Conservation (phyloP, 2,329 filamentous ascomycete genomes). For the Penicillium frequentans region DNA sequence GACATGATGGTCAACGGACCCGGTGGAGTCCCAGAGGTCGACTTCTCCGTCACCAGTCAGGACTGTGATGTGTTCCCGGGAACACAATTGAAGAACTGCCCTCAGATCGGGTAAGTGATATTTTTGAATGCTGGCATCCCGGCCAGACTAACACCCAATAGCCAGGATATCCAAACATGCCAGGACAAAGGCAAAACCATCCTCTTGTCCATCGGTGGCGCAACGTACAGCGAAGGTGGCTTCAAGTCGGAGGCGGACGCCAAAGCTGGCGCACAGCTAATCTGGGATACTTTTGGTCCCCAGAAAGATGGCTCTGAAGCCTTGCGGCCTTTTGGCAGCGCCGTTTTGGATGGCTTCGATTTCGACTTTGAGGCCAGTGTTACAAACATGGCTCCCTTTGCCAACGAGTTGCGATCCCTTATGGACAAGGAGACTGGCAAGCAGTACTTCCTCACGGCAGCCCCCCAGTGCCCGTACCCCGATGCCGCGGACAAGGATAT, state of each 20-base stretch:
- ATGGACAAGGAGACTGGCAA: slow-evolving; percentile 56
- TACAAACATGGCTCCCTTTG: slow-evolving; percentile 63
- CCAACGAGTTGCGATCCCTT: slow-evolving; percentile 53
- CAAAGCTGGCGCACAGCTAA: slow-evolving; percentile 56
- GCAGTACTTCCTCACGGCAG: slow-evolving; percentile 61
- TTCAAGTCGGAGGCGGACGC: slow-evolving; percentile 59
- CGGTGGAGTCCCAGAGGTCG: slow-evolving; percentile 53
- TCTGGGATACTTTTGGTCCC: slow-evolving; percentile 74
- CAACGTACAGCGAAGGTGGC: slow-evolving; percentile 68
- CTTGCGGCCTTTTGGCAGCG: slow-evolving; percentile 66
- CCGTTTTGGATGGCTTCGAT: slow-evolving; percentile 72
- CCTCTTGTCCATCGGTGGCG: slow-evolving; percentile 69
- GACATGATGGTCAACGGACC: slow-evolving; percentile 57
- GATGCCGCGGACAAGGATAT: slow-evolving; percentile 60
- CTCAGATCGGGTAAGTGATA: slow-evolving; percentile 60
- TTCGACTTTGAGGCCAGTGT: slow-evolving; percentile 68
- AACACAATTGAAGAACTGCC: slow-evolving; percentile 61
- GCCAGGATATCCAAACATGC: slow-evolving; percentile 56
- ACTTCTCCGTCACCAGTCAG: slow-evolving; percentile 66
- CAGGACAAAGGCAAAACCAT: slow-evolving; percentile 69
- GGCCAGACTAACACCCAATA: slow-evolving; percentile 25
- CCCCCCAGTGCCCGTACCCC: slow-evolving; percentile 68
- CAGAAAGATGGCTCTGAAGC: slow-evolving; percentile 38
- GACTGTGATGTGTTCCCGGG: slow-evolving; percentile 61
- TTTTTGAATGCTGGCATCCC: background rate